These are phyloP conservation scores for Aphanomyces cochlioides DNA, from an alignment of 352 stramenopile species.

Conservation along the genomic window DNA sequence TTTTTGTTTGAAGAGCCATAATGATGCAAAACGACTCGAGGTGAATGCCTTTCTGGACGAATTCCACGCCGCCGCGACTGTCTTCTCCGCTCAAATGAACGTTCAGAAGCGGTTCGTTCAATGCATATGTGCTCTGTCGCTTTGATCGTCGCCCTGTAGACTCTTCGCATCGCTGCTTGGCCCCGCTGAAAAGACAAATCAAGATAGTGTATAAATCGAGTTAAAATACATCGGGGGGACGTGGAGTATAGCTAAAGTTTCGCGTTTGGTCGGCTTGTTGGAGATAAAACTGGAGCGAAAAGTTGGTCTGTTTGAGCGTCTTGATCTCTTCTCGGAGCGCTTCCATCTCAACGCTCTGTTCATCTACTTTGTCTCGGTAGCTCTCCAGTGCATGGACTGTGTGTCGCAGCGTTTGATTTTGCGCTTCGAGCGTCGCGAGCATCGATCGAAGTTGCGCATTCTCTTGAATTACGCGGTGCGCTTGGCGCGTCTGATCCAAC, in stretches of 20 bases:
- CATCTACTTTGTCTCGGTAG: slow-evolving; percentile 25
- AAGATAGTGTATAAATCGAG: neutral
- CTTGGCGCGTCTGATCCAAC: slow-evolving; percentile 15
- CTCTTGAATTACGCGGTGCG: slow-evolving; percentile 12
- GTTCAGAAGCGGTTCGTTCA: neutral
- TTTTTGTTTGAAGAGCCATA: too few relatives aligned
- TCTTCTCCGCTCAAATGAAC: slow-evolving; percentile 10
- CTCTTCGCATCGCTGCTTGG: too few relatives aligned
- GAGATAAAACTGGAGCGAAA: slow-evolving; percentile 24
- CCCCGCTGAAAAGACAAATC: too few relatives aligned
- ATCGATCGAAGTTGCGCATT: slow-evolving; percentile 27
- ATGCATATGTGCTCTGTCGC: neutral
- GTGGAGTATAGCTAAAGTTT: neutral
- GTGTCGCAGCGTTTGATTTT: slow-evolving; percentile 22
- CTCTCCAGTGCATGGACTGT: slow-evolving; percentile 21
- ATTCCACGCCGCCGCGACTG: neutral
- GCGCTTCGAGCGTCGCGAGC: slow-evolving; percentile 21
- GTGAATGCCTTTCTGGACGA: neutral
- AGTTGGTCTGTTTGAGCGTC: slow-evolving; percentile 24
- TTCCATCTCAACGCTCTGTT: neutral
- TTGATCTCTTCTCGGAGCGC: slow-evolving; percentile 15
- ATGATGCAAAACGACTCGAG: neutral
- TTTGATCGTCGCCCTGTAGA: too few relatives aligned
- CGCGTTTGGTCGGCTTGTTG: slow-evolving; percentile 25
- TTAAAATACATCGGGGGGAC: slow-evolving; percentile 30